Evolutionary conservation across 148 eudicot genomes (phyloP).

Genomic region (Nepenthes mirabilis): DNA sequence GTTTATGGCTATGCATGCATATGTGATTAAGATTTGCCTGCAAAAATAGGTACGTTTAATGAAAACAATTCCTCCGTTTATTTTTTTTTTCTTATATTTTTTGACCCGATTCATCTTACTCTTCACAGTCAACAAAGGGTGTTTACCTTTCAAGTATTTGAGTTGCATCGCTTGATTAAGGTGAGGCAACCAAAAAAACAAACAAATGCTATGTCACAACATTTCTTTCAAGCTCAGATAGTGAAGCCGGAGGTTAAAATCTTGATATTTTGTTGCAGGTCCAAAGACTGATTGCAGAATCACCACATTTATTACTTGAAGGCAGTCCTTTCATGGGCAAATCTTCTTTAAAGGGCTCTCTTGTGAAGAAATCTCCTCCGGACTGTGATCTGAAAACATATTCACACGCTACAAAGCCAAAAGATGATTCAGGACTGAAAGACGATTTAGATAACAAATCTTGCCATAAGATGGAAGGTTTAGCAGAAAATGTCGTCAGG

Average conservation of each 20-base stretch:
- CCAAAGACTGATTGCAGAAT: conserved; percentile 70
- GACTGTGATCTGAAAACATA: conserved; percentile 31
- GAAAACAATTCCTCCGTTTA: no score
- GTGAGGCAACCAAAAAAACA: not conserved
- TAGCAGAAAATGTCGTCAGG: conserved; percentile 12
- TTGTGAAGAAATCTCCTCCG: conserved; percentile 28
- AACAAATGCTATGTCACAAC: no score
- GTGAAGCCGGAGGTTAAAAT: no score
- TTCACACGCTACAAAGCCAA: conserved; percentile 17
- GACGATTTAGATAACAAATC: conserved; percentile 6
- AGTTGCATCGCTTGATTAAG: conserved; percentile 1
- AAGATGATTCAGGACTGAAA: conserved; percentile 12
- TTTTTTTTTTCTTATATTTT: no score
- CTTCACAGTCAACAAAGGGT: conserved; percentile 10
- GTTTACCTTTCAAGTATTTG: conserved; percentile 12
- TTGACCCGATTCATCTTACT: not conserved
- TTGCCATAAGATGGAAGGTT: conserved; percentile 1
- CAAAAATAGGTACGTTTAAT: no score
- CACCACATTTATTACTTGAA: conserved; percentile 56
- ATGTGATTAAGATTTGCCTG: no score
- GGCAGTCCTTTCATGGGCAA: conserved; percentile 34
- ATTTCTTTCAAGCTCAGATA: no score
- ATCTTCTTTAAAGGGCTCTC: conserved; percentile 26
- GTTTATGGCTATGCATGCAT: no score
- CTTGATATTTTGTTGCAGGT: conserved; percentile 31